Conservation (phyloP, 768 basidiomycete genomes). For the Suillus discolor region DNA sequence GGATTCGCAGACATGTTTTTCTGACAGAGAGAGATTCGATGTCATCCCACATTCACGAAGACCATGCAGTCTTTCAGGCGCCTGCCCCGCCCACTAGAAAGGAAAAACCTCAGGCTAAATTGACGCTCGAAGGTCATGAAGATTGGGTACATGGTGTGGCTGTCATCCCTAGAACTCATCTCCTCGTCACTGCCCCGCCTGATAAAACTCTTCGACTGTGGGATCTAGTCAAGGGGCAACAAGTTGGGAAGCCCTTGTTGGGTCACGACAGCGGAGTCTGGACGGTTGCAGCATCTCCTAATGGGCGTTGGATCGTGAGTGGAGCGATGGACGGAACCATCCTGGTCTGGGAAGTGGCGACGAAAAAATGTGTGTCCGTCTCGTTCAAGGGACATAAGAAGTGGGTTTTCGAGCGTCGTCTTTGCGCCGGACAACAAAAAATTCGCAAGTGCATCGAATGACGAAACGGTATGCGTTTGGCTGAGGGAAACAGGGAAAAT, state of each 20-base stretch:
- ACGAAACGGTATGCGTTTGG: neutral
- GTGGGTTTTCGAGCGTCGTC: conserved; percentile 64
- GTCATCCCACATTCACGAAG: neutral
- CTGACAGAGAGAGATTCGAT: neutral
- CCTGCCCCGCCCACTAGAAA: neutral
- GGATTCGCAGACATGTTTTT: neutral
- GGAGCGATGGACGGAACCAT: neutral
- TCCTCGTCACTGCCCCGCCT: conserved; percentile 13
- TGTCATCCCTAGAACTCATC: neutral
- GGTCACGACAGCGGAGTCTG: conserved; percentile 5
- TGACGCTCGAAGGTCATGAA: neutral
- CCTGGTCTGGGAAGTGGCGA: neutral
- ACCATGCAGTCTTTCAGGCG: neutral
- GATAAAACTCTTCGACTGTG: conserved; percentile 14
- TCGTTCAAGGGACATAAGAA: conserved; percentile 15
- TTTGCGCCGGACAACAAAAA: conserved; percentile 68
- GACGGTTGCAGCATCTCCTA: conserved; percentile 1
- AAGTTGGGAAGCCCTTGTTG: conserved; percentile 5
- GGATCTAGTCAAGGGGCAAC: conserved; percentile 7
- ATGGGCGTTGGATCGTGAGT: conserved; percentile 4
- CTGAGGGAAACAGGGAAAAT: neutral
- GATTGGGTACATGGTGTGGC: neutral
- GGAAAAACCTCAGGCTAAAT: neutral
- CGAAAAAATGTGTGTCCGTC: conserved; percentile 67
- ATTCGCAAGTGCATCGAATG: neutral